A percentile compares a stretch with the other conserved stretches of the same genome.
Conservation (phyloP, 2,329 filamentous ascomycete genomes). For the Penicillium nordicum region DNA sequence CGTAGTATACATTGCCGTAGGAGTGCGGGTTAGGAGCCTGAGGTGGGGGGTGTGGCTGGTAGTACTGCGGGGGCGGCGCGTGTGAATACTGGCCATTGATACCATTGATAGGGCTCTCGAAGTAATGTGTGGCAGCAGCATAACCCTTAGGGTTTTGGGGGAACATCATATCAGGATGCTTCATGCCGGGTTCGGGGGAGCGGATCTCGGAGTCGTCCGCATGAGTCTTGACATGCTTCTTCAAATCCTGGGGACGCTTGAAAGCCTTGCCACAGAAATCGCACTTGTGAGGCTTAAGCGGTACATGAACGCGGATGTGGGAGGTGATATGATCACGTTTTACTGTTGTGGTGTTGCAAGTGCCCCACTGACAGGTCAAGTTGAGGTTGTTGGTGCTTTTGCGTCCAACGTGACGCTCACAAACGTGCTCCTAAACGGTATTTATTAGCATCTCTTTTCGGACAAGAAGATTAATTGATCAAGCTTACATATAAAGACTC, state of each 20-base stretch:
- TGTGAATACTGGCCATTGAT: conserved; percentile 41
- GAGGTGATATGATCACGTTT: conserved; percentile 99
- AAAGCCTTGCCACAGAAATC: conserved; percentile 98
- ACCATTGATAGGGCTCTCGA: conserved; percentile 49
- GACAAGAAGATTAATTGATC: not conserved
- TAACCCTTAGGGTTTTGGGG: conserved; percentile 40
- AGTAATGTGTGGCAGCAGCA: conserved; percentile 54
- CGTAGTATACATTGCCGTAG: conserved; percentile 75
- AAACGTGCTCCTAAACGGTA: conserved; percentile 78
- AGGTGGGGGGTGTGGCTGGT: conserved; percentile 53
- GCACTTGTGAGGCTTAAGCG: conserved; percentile 97
- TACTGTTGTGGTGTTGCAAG: conserved; percentile 91
- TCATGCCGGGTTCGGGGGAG: conserved; percentile 58
- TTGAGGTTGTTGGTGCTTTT: conserved; percentile 99
- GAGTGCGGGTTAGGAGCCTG: conserved; percentile 53
- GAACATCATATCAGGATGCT: conserved; percentile 43
- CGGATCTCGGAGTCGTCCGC: conserved; percentile 84
- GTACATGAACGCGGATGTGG: conserved; percentile 97
- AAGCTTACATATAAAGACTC: conserved; percentile 60
- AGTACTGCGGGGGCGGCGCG: conserved; percentile 50
- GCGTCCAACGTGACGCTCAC: conserved; percentile 94
- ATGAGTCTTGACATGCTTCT: conserved; percentile 99
- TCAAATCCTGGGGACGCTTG: conserved; percentile 96
- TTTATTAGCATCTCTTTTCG: not conserved
- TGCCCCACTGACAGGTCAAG: conserved; percentile 94